Evolutionary conservation across 164 flowering plant species (phyloP).

Genomic region (Tinospora cordifolia): DNA sequence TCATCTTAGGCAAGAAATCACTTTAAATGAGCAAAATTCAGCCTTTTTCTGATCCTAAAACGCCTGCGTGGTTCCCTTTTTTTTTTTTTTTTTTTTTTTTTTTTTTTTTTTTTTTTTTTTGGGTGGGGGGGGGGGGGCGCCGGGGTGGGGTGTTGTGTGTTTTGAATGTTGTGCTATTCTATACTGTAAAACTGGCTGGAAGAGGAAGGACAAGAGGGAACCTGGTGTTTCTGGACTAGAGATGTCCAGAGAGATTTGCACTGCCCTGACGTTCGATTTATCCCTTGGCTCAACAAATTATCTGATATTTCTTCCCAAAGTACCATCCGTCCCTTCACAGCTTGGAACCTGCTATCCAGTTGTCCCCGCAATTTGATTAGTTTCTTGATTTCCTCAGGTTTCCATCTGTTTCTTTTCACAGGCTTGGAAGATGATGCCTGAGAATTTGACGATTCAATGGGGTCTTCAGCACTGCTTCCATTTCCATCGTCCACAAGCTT

Average conservation of each 20-base stretch:
- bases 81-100: too few relatives aligned
- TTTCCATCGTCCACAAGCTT: slow-evolving; percentile 19
- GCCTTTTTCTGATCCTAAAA: not conserved
- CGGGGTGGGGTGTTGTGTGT: too few relatives aligned
- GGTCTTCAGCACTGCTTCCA: slow-evolving; percentile 28
- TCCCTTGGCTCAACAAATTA: slow-evolving; percentile 42
- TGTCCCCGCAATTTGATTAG: slow-evolving; percentile 69
- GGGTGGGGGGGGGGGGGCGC: too few relatives aligned
- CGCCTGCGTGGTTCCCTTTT: not conserved
- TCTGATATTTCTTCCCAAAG: slow-evolving; percentile 91
- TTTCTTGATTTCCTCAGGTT: slow-evolving; percentile 72
- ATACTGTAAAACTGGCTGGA: not conserved
- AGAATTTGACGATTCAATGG: slow-evolving; percentile 19
- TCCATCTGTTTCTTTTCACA: slow-evolving; percentile 73
- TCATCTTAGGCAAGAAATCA: not conserved
- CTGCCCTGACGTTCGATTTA: slow-evolving; percentile 64
- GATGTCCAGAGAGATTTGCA: slow-evolving; percentile 97
- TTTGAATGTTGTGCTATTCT: too few relatives aligned
- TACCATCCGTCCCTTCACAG: slow-evolving; percentile 77
- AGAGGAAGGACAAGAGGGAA: slow-evolving; percentile 19
- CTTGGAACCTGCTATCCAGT: slow-evolving; percentile 63
- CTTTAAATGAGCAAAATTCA: not conserved
- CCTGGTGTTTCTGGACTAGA: slow-evolving; percentile 80
- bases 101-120: too few relatives aligned
- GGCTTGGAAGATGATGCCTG: slow-evolving; percentile 35